Percentiles rank a stretch among this genome's conserved stretches.
Conservation (phyloP, 495 filamentous ascomycete genomes). For the Penicillium lagena region DNA sequence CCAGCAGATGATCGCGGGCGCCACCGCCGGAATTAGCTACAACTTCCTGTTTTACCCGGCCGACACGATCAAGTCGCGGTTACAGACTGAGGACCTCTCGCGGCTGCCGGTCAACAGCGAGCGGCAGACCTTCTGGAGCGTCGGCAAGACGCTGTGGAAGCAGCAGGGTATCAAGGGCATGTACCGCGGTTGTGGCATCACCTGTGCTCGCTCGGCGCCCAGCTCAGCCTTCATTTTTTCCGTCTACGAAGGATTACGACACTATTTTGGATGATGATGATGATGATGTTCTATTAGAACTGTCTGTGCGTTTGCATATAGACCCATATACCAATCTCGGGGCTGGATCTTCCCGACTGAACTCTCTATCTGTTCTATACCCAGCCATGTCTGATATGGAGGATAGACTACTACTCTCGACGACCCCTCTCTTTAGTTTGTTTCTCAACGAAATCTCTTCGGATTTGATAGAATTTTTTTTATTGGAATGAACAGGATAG, state of each 20-base stretch:
- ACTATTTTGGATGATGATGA: slow-evolving; percentile 43
- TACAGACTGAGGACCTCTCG: slow-evolving; percentile 79
- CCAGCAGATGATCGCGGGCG: slow-evolving; percentile 83
- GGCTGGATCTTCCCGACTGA: not conserved
- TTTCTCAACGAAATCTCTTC: too few relatives aligned
- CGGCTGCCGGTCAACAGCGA: slow-evolving; percentile 17
- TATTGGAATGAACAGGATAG: too few relatives aligned
- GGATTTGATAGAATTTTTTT: too few relatives aligned
- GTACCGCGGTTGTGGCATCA: slow-evolving; percentile 94
- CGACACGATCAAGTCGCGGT: slow-evolving; percentile 91
- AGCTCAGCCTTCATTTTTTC: slow-evolving; percentile 98
- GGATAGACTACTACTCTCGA: too few relatives aligned
- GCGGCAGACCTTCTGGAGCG: slow-evolving; percentile 60
- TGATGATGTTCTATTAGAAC: not conserved
- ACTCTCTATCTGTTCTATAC: too few relatives aligned
- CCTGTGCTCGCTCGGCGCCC: slow-evolving; percentile 76
- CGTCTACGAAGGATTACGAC: slow-evolving; percentile 78
- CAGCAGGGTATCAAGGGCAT: slow-evolving; percentile 76
- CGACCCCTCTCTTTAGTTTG: too few relatives aligned
- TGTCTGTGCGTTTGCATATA: slow-evolving; percentile 1
- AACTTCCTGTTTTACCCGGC: slow-evolving; percentile 97
- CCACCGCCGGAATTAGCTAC: slow-evolving; percentile 85
- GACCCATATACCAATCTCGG: not conserved
- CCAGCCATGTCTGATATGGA: too few relatives aligned
- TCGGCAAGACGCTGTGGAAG: slow-evolving; percentile 65